Evolutionary conservation across 108 stramenopile genomes (phyloP), one percentile per base, ranked within the genome.

Genomic region (Conticribra weissflogii): DNA sequence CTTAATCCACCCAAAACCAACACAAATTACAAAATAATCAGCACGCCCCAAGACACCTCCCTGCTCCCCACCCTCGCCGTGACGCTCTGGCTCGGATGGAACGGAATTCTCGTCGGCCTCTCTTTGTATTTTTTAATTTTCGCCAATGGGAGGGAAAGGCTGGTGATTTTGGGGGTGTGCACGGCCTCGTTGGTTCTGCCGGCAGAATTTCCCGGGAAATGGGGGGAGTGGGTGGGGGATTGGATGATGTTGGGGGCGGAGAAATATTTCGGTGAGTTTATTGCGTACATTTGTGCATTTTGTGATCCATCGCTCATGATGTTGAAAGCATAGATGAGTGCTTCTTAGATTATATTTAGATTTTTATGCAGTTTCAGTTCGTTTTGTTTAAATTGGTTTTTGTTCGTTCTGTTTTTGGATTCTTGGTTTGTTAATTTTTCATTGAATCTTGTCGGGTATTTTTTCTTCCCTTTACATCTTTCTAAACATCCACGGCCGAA

Each of bases 201-300:
- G 19, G 68, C 65, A 8, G 59, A 81, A 24, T 84, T 73, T 41
- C 81, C 81, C 3, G 77, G 76, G 14, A 60, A 25, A 28, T 44
- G 31, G 7, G 83, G 81, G 14, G 59, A 54, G 32, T 32, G 24
- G 18, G 9, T 82, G 0, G 81, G 83, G 7, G 52, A 63, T 49
- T 80, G 79, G 83, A 76, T 84, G 51, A 79, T 79, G 83, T 16
- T 21, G 9, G 64, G 62, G 58, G 83, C 83, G 18, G 81, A 74
- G 17, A 66, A 71, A 47, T 84, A 84, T 55, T 84, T 84, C 53
- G 78, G 70, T 70, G 54, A 76, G 68, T 14, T 46, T 22, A 46
- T 62, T 24, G 22, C 21, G 14, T 1, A 44, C 14, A 32, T 30
- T 31, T 31, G 29, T 32, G 3, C 9, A 17, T 57, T 3, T 2